Evolutionary conservation across 495 filamentous ascomycete species (phyloP), one percentile per base, ranked within the genome.

Genomic region (Xylaria castorea): DNA sequence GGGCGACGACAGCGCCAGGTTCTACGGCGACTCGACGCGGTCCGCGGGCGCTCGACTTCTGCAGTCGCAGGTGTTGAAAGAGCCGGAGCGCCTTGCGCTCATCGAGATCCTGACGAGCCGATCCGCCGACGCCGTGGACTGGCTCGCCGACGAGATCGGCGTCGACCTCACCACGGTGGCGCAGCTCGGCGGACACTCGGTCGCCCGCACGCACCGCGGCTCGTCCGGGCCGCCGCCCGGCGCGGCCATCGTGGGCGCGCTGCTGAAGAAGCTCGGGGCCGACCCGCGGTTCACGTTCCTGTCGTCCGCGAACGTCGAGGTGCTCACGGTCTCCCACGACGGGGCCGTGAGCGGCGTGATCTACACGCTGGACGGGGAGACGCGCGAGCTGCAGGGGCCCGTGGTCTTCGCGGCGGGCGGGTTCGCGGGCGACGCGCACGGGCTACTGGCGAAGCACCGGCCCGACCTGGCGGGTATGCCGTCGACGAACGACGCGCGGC

Each of bases 361-460:
- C 30, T 85, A 82, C 46, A 40, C 53, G 2, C 34, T 62, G 4
- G 72, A 75, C 8, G 78, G 73, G 3, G 44, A 75, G 44, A 61
- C 70, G 42, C 74, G 69, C 48, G 77, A 81, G 44, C 73, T 86
- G 6, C 71, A 78, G 18, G 89, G 89, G 0, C 86, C 86, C 3
- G 87, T 91, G 0, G 78, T 91, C 16, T 86, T 91, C 57, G 81
- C 89, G 0, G 83, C 83, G 0, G 88, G 89, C 30, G 89, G 89
- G 9, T 91, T 90, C 68, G 89, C 83, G 11, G 89, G 88, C 32
- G 89, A 90, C 76, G 82, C 85, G 18, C 72, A 83, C 50, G 88
- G 88, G 1, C 66, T 90, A 69, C 78, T 91, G 11, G 80, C 83
- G 7, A 75, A 81, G 68, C 86, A 89, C 77, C 83, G 89, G 1